Conservation (phyloP, 2,329 filamentous ascomycete genomes). For the Chaetomiaceae sp. region DNA sequence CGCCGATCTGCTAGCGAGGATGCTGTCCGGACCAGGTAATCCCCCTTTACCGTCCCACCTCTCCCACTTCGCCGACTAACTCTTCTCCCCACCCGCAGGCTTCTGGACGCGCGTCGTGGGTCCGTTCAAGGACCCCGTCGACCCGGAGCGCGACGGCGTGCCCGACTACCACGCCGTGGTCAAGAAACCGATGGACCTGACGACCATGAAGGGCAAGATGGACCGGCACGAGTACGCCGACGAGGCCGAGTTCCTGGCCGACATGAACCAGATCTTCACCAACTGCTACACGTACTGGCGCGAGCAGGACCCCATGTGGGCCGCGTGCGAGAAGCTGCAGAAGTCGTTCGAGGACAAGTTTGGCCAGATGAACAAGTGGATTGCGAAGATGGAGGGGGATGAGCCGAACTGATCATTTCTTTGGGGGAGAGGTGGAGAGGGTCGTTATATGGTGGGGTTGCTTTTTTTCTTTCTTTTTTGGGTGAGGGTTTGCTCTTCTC, state of each 20-base stretch:
- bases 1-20: constrained; percentile 51
- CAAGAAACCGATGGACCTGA: constrained; percentile 58
- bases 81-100: too few species aligned
- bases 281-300: constrained; percentile 64
- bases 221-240: constrained; percentile 46
- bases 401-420: constrained; percentile 28
- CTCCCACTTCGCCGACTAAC: not conserved
- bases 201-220: constrained; percentile 57
- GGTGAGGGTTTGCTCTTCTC: not conserved
- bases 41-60: not conserved
- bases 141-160: constrained; percentile 50
- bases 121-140: constrained; percentile 56
- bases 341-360: constrained; percentile 46
- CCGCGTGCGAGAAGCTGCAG: constrained; percentile 52
- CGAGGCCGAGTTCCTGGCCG: constrained; percentile 50
- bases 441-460: not conserved
- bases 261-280: constrained; percentile 57
- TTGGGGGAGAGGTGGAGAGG: not conserved
- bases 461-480: not conserved
- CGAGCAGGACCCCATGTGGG: constrained; percentile 50
- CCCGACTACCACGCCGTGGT: constrained; percentile 59
- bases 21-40: constrained; percentile 58
- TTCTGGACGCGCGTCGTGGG: constrained; percentile 64
- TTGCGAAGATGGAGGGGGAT: constrained; percentile 47
- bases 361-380: constrained; percentile 55